These are phyloP conservation scores for Rhizopogon vulgaris DNA, from an alignment of 768 basidiomycete genomes.

Conservation along the genomic window DNA sequence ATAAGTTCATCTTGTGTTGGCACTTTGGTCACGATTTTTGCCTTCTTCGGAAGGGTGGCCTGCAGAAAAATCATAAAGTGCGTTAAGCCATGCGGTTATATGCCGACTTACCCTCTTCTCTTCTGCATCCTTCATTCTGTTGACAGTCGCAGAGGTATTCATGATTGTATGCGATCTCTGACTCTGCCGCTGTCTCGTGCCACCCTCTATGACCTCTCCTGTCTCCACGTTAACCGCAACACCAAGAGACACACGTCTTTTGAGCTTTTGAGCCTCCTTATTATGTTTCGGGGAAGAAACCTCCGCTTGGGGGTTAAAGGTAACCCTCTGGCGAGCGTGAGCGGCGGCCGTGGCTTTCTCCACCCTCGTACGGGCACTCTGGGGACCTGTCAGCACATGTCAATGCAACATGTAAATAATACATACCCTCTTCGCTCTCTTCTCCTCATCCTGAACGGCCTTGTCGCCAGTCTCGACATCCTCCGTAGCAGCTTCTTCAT, in stretches of 20 bases:
- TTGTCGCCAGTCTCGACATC: constrained; percentile 52
- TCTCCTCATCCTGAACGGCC: constrained; percentile 56
- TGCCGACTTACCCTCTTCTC: constrained; percentile 44
- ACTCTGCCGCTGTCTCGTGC: constrained; percentile 45
- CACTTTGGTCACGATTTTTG: constrained; percentile 42
- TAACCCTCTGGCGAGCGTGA: constrained; percentile 58
- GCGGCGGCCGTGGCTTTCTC: constrained; percentile 63
- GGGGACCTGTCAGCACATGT: background rate
- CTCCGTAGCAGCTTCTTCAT: constrained; percentile 54
- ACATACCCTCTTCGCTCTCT: constrained; percentile 26
- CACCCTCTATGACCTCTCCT: constrained; percentile 43
- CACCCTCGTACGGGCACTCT: constrained; percentile 51
- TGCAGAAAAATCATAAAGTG: constrained; percentile 15
- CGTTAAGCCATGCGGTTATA: background rate
- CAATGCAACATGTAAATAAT: background rate
- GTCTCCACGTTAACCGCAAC: constrained; percentile 53
- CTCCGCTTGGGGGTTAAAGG: constrained; percentile 54
- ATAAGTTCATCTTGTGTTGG: constrained; percentile 83
- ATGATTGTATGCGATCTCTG: constrained; percentile 62
- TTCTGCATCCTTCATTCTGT: constrained; percentile 57
- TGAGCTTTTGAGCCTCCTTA: constrained; percentile 19
- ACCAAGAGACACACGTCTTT: constrained; percentile 50
- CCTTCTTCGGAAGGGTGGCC: constrained; percentile 59
- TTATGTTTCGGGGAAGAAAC: constrained; percentile 23
- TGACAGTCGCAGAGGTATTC: constrained; percentile 63